Percentiles rank a stretch among this genome's conserved stretches.
These are phyloP conservation scores for Auxenochlorella pyrenoidosa DNA, from an alignment of 139 green algal species.

Conservation along the genomic window DNA sequence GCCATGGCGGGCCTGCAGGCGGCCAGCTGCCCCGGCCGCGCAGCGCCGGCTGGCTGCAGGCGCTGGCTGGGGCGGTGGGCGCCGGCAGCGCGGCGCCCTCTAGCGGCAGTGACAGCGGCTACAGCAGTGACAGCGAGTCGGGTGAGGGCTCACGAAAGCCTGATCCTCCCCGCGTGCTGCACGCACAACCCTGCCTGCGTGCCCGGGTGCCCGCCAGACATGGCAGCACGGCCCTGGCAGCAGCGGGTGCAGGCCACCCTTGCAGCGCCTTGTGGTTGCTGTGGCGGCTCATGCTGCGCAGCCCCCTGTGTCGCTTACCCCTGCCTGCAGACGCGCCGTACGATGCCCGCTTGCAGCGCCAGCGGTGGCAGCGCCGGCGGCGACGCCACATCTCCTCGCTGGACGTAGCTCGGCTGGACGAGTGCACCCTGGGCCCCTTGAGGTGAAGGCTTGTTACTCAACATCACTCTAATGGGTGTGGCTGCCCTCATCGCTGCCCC, in stretches of 20 bases:
- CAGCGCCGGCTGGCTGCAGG: background rate
- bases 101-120: background rate
- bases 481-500: too few species aligned
- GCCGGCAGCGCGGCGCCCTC: background rate
- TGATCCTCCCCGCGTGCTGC: too few species aligned
- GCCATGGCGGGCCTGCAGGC: background rate
- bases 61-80: background rate
- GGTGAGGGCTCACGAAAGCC: background rate
- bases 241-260: background rate
- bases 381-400: background rate
- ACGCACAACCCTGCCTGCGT: background rate
- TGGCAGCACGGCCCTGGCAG: background rate
- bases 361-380: background rate
- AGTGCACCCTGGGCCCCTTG: slow-evolving; percentile 2
- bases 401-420: background rate
- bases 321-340: background rate
- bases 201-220: background rate
- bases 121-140: slow-evolving; percentile 18
- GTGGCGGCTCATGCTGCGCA: background rate
- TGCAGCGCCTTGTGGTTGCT: background rate
- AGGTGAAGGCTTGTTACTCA: background rate
- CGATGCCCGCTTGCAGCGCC: background rate
- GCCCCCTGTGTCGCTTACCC: background rate
- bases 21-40: background rate
- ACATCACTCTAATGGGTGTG: too few species aligned